These are phyloP conservation scores for Ophiostoma fasciatum DNA, from an alignment of 2,329 filamentous ascomycete species.

Conservation along the genomic window DNA sequence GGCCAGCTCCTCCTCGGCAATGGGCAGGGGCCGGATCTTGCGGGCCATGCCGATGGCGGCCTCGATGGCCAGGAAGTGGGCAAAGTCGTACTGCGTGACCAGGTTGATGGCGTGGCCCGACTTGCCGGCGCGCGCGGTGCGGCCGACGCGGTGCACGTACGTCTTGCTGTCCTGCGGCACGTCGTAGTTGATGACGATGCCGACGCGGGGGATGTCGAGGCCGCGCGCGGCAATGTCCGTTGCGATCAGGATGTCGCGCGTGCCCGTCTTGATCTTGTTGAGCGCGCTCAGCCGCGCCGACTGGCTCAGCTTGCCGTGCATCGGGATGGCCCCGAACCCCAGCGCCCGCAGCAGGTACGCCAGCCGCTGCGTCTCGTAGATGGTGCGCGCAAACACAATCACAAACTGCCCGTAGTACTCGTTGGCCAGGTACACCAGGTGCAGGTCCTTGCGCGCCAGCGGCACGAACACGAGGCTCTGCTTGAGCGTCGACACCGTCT, in stretches of 20 bases:
- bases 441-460: conserved; percentile 75
- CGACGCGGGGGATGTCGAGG: conserved; percentile 84
- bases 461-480: conserved; percentile 82
- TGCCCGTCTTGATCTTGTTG: conserved; percentile 72
- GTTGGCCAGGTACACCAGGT: conserved; percentile 74
- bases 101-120: conserved; percentile 67
- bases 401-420: conserved; percentile 74
- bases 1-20: conserved; percentile 73
- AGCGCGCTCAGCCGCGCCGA: conserved; percentile 74
- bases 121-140: conserved; percentile 77
- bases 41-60: conserved; percentile 54
- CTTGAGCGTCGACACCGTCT: conserved; percentile 77
- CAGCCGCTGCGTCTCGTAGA: conserved; percentile 77
- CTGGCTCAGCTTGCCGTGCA: conserved; percentile 87
- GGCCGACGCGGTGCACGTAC: conserved; percentile 78
- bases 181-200: conserved; percentile 75
- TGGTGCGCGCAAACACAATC: conserved; percentile 85
- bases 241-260: conserved; percentile 76
- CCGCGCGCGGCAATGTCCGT: conserved; percentile 90
- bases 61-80: conserved; percentile 70
- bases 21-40: conserved; percentile 53
- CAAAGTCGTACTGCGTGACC: conserved; percentile 77
- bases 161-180: conserved; percentile 76
- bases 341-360: conserved; percentile 70
- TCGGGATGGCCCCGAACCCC: conserved; percentile 78